Evolutionary conservation across 140 eudicot species (phyloP).

Genomic region (Oenanthe javanica): DNA sequence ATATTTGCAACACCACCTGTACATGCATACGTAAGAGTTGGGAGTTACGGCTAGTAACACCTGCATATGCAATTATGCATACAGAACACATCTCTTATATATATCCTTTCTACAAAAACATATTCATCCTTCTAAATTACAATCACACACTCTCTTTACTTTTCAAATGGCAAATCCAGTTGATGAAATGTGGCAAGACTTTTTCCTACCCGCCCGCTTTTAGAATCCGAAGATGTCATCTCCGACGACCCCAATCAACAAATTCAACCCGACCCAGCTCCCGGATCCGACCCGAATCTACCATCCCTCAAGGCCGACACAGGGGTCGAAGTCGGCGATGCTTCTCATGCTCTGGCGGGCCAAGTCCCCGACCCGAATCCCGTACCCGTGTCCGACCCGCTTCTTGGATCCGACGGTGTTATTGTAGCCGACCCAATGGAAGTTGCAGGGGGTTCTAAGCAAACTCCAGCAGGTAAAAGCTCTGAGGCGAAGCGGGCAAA

Average conservation of each 20-base stretch:
- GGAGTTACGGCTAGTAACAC: no score
- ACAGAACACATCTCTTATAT: no score
- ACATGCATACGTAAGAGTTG: no score
- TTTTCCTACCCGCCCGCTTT: no score
- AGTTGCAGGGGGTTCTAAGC: neutral
- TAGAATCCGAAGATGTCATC: neutral
- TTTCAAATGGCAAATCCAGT: neutral
- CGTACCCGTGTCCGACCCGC: neutral
- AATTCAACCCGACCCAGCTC: neutral
- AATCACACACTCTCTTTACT: neutral
- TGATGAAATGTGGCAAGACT: neutral
- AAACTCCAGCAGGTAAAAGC: neutral
- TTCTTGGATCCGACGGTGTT: neutral
- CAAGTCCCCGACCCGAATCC: neutral
- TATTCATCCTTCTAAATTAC: no score
- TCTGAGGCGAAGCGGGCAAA: neutral
- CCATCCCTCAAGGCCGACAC: no score
- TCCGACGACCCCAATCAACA: neutral
- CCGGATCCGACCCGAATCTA: neutral
- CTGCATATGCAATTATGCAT: no score
- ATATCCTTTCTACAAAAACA: no score
- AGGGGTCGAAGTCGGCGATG: neutral
- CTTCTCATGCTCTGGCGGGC: neutral
- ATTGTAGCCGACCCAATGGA: neutral
- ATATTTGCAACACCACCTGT: no score